Evolutionary conservation across 768 basidiomycete species (phyloP).

Genomic region (Gloeopeniophorella convolvens): DNA sequence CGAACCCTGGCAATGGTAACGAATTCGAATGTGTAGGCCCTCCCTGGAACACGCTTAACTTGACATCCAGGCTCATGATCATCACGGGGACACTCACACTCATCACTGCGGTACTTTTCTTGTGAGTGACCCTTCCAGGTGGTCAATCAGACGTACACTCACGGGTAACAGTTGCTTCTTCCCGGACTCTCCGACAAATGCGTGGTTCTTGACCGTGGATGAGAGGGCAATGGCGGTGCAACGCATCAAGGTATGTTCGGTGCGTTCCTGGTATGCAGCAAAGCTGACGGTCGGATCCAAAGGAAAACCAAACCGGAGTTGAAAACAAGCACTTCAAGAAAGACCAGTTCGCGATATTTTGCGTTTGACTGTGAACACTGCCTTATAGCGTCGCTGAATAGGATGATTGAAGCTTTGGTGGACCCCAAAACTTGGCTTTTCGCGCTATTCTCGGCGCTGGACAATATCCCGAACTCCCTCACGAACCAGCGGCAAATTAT

Average conservation of each 20-base stretch:
- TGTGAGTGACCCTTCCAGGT: constrained; percentile 32
- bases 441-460: constrained; percentile 55
- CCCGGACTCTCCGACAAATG: constrained; percentile 68
- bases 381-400: constrained; percentile 22
- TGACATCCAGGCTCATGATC: constrained; percentile 50
- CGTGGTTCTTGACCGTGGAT: constrained; percentile 64
- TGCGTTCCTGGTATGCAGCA: neutral
- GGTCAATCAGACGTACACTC: neutral
- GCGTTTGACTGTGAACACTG: too few relatives aligned
- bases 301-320: constrained; percentile 74
- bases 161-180: constrained; percentile 52
- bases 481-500: constrained; percentile 64
- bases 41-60: constrained; percentile 11
- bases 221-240: constrained; percentile 59
- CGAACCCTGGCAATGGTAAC: constrained; percentile 69
- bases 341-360: constrained; percentile 53
- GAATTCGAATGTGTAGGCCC: neutral
- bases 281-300: neutral
- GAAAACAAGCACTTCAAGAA: constrained; percentile 79
- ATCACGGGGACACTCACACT: constrained; percentile 60
- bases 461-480: constrained; percentile 60
- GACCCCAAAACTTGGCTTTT: constrained; percentile 78
- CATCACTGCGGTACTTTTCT: constrained; percentile 44
- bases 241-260: constrained; percentile 49
- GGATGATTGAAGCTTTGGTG: constrained; percentile 58